Percentiles rank a stretch among this genome's conserved stretches.
Conservation (phyloP, 495 filamentous ascomycete genomes). For the Bacidia rubella region DNA sequence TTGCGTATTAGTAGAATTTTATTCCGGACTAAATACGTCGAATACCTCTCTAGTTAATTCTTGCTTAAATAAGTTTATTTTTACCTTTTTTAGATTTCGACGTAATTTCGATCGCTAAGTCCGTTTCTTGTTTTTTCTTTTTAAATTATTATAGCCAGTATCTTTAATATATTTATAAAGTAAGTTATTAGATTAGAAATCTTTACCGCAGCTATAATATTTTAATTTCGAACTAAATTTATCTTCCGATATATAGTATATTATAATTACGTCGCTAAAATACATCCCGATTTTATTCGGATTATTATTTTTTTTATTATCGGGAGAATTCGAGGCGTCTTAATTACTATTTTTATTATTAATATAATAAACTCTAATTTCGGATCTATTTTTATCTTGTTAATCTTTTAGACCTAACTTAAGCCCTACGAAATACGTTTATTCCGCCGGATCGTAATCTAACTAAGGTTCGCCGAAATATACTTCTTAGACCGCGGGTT, state of each 20-base stretch:
- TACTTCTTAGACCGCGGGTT: background rate
- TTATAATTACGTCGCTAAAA: background rate
- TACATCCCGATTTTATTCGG: background rate
- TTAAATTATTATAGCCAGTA: background rate
- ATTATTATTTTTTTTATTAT: background rate
- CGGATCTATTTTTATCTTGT: background rate
- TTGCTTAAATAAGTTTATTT: background rate
- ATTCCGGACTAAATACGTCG: background rate
- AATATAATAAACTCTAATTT: background rate
- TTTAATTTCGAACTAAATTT: background rate
- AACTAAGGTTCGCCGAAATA: background rate
- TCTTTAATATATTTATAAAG: background rate
- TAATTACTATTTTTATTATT: background rate
- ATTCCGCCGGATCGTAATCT: background rate
- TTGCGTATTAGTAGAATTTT: background rate
- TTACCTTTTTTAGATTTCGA: background rate
- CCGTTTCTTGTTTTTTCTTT: background rate
- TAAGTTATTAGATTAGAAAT: background rate
- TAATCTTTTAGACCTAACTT: conserved; percentile 1
- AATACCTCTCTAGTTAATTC: background rate
- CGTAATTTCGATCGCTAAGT: background rate
- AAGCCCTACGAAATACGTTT: conserved; percentile 7
- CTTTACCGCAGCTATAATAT: background rate
- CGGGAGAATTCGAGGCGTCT: background rate
- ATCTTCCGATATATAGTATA: background rate